phyloP scores from a whole-genome alignment of 208 protist species.

The Leishmania gerbilli region DNA sequence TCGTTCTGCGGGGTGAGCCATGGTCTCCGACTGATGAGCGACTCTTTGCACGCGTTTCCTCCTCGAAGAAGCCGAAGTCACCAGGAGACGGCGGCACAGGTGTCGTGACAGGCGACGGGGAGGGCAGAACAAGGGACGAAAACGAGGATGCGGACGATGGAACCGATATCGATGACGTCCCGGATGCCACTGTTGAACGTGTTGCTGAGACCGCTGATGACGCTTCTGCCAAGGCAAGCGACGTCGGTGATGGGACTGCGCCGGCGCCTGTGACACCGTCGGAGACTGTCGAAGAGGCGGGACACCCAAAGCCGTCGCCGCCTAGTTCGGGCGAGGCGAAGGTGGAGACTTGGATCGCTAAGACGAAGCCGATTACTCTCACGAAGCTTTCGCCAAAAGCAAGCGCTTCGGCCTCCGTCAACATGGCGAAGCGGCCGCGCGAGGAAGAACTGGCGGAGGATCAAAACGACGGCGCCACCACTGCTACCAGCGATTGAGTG shows the following conservation, averaged over 20 bases:
- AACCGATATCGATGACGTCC: constrained; percentile 1
- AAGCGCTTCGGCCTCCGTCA: not conserved
- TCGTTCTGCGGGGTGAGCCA: constrained; percentile 58
- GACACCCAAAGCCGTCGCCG: not conserved
- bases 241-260: not conserved
- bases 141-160: constrained; percentile 15
- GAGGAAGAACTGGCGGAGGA: constrained; percentile 24
- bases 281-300: not conserved
- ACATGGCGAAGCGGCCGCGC: constrained; percentile 15
- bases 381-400: constrained; percentile 17
- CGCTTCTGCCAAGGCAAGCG: not conserved
- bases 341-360: constrained; percentile 13
- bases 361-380: constrained; percentile 27
- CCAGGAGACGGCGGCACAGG: not conserved
- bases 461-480: constrained; percentile 20
- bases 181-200: constrained; percentile 5
- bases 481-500: constrained; percentile 5
- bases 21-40: constrained; percentile 75
- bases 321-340: constrained; percentile 17
- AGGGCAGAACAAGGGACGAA: constrained; percentile 6
- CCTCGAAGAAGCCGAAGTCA: constrained; percentile 18
- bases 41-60: constrained; percentile 42
- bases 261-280: not conserved
- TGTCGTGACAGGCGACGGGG: not conserved
- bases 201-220: not conserved